Conservation (phyloP, 371 early-diverging fungal species). For the Mortierella sp. region DNA sequence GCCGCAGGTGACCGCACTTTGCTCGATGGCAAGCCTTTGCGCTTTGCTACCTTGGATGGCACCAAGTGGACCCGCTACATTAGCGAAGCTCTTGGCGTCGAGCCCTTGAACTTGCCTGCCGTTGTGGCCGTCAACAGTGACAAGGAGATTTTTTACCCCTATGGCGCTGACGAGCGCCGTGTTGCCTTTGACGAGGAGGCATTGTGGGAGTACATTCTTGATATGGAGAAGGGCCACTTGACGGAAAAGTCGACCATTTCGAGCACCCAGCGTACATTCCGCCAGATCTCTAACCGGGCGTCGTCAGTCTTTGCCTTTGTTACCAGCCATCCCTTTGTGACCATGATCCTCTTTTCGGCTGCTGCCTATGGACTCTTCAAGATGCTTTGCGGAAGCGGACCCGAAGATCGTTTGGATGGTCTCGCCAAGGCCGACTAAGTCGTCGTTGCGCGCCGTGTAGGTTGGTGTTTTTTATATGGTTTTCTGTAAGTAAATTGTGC, state of each 20-base stretch:
- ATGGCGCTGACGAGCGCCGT: constrained; percentile 39
- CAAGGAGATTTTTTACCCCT: constrained; percentile 32
- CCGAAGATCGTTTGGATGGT: constrained; percentile 28
- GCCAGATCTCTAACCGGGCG: constrained; percentile 17
- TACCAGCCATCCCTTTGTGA: constrained; percentile 27
- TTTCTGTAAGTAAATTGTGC: not conserved
- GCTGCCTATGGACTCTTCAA: constrained; percentile 22
- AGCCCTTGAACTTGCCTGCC: constrained; percentile 37
- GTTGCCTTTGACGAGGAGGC: constrained; percentile 33
- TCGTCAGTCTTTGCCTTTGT: constrained; percentile 23
- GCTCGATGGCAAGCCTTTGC: constrained; percentile 19
- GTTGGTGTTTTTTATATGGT: not conserved
- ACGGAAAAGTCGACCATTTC: constrained; percentile 38
- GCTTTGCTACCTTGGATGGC: constrained; percentile 47
- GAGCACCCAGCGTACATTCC: constrained; percentile 26
- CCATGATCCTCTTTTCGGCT: constrained; percentile 14
- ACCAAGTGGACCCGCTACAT: constrained; percentile 54
- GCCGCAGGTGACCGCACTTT: constrained; percentile 5
- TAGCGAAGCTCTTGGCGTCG: constrained; percentile 24
- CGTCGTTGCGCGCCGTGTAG: not conserved
- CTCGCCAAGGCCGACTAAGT: constrained; percentile 40
- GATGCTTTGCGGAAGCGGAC: constrained; percentile 21
- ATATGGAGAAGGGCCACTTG: constrained; percentile 30
- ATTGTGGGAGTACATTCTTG: constrained; percentile 33
- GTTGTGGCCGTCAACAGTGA: constrained; percentile 39